Conservation (phyloP, 23 red algal species). For the Gracilaria gracilis region DNA sequence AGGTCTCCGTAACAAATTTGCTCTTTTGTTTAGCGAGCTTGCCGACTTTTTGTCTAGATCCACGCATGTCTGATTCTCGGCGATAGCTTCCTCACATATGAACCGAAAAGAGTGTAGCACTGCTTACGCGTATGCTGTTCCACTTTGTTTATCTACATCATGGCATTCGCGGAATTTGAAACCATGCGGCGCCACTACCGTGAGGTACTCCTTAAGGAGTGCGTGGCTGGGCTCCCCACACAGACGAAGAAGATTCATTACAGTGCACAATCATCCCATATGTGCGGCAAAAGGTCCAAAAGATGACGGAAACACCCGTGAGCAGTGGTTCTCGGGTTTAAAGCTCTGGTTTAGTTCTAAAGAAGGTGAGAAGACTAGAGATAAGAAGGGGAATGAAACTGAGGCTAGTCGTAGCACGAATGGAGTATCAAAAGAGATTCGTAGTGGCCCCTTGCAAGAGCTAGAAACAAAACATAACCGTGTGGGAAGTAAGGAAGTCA, state of each 20-base stretch:
- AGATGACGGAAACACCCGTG: constrained; percentile 8
- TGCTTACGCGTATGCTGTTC: background rate
- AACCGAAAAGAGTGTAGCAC: constrained; percentile 13
- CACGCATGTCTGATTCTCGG: constrained; percentile 6
- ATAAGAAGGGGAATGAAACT: background rate
- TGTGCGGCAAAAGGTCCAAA: constrained; percentile 14
- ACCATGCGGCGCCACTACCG: background rate
- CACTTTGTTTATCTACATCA: constrained; percentile 1
- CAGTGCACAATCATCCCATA: background rate
- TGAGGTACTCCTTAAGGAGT: background rate
- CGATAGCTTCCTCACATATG: constrained; percentile 23
- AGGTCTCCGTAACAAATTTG: background rate
- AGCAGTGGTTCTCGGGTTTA: constrained; percentile 45
- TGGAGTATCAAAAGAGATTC: background rate
- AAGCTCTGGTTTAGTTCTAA: constrained; percentile 49
- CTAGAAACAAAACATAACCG: background rate
- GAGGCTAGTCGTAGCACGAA: background rate
- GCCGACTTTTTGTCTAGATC: background rate
- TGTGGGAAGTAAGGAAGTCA: background rate
- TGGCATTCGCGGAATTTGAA: constrained; percentile 7
- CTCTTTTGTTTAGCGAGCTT: background rate
- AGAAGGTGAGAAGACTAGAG: background rate
- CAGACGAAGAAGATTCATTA: background rate
- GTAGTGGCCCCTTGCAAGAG: background rate
- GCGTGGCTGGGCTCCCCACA: background rate